Base-by-base conservation (phyloP, 2,329 filamentous ascomycete species). In the Ophiostoma angusticollis region DNA sequence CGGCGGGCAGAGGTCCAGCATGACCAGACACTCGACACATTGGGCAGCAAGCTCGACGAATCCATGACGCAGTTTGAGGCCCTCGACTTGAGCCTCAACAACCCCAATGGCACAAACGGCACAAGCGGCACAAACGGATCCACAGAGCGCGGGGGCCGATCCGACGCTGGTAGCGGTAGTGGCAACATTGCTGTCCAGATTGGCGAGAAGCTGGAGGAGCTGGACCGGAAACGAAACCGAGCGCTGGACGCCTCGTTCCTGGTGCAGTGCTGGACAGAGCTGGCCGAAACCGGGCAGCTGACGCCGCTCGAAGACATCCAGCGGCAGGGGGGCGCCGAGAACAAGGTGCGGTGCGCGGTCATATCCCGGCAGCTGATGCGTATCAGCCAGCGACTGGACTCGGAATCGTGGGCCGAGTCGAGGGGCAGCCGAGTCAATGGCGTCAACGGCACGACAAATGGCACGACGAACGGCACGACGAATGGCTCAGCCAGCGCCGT, bases 231-330 rank as follows among this genome's bases (percentile, higher is more conserved):
- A 62, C 70, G 87, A 50, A 80, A 85, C 54, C 71, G 89, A 43
- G 91, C 91, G 23, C 72, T 91, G 56, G 91, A 98, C 63, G 87
- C 91, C 44, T 89, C 84, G 55, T 96, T 96, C 56, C 62, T 98
- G 43, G 86, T 98, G 47, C 83, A 93, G 56, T 98, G 91, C 63
- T 98, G 91, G 89, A 77, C 85, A 29, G 89, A 96, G 54, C 85
- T 98, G 50, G 87, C 80, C 59, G 87, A 94, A 53, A 80, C 80
- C 8, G 91, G 91, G 4, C 78, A 91, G 50, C 69, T 96, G 40
- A 80, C 82, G 8, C 78, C 81, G n/a, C 62, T 98, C 34, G 85
- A 96, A 57, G 86, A 93, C 47, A 79, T 96, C 43, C 74, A 89
- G 53, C 74, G 84, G 47, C 81, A 86, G 48, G 85, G 84, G 2